phyloP scores from a whole-genome alignment of 768 basidiomycete genomes.

The Pulveroboletus sp. region DNA sequence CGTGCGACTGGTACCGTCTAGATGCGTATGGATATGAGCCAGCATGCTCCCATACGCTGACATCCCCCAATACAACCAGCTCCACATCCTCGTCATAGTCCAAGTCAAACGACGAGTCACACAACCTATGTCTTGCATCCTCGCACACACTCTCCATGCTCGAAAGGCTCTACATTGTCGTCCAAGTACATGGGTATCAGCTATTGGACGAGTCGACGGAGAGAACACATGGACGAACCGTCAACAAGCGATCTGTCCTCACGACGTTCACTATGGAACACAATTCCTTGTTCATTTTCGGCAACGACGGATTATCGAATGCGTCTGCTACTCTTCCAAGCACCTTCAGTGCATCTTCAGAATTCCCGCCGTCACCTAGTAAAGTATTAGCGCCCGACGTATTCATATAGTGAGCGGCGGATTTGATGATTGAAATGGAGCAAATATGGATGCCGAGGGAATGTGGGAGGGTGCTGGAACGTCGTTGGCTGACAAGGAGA shows the following conservation, averaged over 20 bases:
- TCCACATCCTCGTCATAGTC: conserved; percentile 20
- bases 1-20: not conserved
- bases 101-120: conserved; percentile 10
- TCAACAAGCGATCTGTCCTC: conserved; percentile 17
- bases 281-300: conserved; percentile 17
- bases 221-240: conserved; percentile 11
- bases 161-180: conserved; percentile 9
- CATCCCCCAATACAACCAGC: conserved; percentile 10
- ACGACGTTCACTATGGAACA: conserved; percentile 20
- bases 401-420: conserved; percentile 5
- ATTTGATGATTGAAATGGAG: too few relatives aligned
- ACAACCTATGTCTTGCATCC: conserved; percentile 1
- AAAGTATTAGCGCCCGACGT: not conserved
- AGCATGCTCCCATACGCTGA: conserved; percentile 12
- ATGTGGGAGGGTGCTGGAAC: not conserved
- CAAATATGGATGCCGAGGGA: not conserved
- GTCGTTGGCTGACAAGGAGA: conserved; percentile 6
- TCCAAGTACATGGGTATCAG: not conserved
- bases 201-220: not conserved
- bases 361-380: not conserved
- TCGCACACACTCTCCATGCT: conserved; percentile 12
- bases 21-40: conserved; percentile 13
- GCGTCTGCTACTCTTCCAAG: conserved; percentile 28
- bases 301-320: conserved; percentile 22
- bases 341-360: conserved; percentile 19